Evolutionary conservation across 2,329 filamentous ascomycete species (phyloP), one percentile per base, ranked within the genome.

Genomic region (Beauveria sp.): DNA sequence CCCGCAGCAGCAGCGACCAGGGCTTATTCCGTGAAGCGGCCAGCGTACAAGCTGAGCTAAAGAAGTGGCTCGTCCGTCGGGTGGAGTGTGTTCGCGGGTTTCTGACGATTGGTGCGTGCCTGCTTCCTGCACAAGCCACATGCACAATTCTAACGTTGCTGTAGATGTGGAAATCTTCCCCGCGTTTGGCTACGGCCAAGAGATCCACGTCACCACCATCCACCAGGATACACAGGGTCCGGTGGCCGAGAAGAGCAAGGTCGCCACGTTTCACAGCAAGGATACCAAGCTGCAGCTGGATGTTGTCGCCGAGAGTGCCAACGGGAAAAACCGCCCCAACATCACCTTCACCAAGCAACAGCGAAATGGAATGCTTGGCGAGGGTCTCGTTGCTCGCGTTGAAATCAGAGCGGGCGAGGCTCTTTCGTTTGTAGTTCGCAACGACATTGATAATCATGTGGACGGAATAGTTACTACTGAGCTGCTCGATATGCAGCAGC

Each of bases 21-120:
- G 81, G 73, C 67, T 77, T 80, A 7, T 86, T 78, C 57, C 78
- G 82, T 8, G 82, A 86, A 68, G 77, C 79, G 3, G 77, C 74
- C 42, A 75, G 70, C 47, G 81, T 86, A 14, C 81, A 81, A 63
- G 81, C 84, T 65, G 83, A 85, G 70, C 77, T 91, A 64, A 89
- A 88, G 76, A 83, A 83, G 70, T 89, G 86, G 87, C 75, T 91
- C 28, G 83, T 91, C 22, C 78, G 89, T 54, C 81, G 88, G 60
- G 83, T 90, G 1, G 88, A 91, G 70, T 91, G 89, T 67, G 85
- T 90, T 66, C 82, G 89, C 50, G 88, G 89, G 18, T 73, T 75
- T 1, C 78, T 91, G 69, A 80, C 84, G 53, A 74, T 91, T 26
- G 81, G 81, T 84, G 66, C 53, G 70, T 30, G 54, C 12, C 22